Percentiles rank a stretch among this genome's conserved stretches.
Evolutionary conservation across 805 yeast species (phyloP).

Genomic region (Torulaspora microellipsoides): DNA sequence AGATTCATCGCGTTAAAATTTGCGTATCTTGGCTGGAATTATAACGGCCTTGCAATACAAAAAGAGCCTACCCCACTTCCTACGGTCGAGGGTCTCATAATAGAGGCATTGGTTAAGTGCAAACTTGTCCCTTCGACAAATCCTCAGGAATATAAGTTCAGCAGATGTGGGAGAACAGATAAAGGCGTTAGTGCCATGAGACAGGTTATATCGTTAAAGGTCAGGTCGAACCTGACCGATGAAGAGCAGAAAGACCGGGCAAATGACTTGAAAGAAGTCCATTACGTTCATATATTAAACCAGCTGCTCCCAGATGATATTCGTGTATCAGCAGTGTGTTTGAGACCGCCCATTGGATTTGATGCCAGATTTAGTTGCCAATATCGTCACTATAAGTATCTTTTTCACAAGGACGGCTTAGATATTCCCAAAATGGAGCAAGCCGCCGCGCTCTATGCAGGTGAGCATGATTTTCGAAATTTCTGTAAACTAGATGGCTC

Average conservation of each 20-base stretch:
- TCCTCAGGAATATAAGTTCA: constrained; percentile 63
- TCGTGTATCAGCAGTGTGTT: constrained; percentile 71
- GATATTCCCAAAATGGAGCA: constrained; percentile 62
- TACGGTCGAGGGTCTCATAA: constrained; percentile 75
- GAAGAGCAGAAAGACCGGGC: constrained; percentile 58
- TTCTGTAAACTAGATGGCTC: constrained; percentile 94
- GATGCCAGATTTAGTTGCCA: constrained; percentile 91
- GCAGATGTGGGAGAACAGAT: constrained; percentile 94
- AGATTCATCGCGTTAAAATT: constrained; percentile 77
- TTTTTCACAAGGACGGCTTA: constrained; percentile 55
- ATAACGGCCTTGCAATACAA: constrained; percentile 85
- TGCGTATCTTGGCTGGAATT: constrained; percentile 91
- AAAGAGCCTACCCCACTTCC: constrained; percentile 71
- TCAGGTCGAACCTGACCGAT: constrained; percentile 60
- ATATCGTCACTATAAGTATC: constrained; percentile 81
- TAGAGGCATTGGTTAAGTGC: constrained; percentile 66
- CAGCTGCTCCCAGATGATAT: constrained; percentile 77
- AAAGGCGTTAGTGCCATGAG: constrained; percentile 96
- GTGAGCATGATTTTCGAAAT: constrained; percentile 87
- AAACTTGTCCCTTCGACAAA: constrained; percentile 57
- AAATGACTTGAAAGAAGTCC: constrained; percentile 65
- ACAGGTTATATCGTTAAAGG: constrained; percentile 78
- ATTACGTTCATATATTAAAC: constrained; percentile 72
- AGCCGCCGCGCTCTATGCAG: constrained; percentile 58
- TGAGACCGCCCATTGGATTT: constrained; percentile 77